Percentiles rank a stretch among this genome's conserved stretches.
Evolutionary conservation across 177 flowering plant genomes (phyloP).

Genomic region (Vitis hybrid): DNA sequence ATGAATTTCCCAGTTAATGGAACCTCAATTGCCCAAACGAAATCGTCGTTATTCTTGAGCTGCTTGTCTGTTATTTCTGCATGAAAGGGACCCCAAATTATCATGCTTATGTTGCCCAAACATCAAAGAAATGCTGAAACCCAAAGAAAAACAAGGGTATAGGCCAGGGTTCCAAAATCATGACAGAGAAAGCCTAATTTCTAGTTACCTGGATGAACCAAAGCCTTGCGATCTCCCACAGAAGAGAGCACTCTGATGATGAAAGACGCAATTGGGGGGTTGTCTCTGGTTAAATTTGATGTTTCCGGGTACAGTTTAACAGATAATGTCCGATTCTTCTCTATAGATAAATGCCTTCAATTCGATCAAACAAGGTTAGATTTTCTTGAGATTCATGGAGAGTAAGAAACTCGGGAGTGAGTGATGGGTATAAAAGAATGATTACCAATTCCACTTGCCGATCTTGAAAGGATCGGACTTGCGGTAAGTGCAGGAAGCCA

Average conservation of each 20-base stretch:
- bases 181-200: neutral
- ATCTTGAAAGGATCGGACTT: slow-evolving; percentile 96
- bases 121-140: too few relatives aligned
- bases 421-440: neutral
- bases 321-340: slow-evolving; percentile 63
- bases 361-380: neutral
- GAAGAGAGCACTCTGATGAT: slow-evolving; percentile 61
- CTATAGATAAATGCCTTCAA: slow-evolving; percentile 78
- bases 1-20: slow-evolving; percentile 78
- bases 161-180: neutral
- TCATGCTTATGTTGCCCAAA: neutral
- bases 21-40: slow-evolving; percentile 79
- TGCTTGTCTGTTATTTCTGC: slow-evolving; percentile 72
- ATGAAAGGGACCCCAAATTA: neutral
- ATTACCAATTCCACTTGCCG: slow-evolving; percentile 90
- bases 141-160: neutral
- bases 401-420: neutral
- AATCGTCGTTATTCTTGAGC: slow-evolving; percentile 77
- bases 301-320: slow-evolving; percentile 78
- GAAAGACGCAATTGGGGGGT: slow-evolving; percentile 89
- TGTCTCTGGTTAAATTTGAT: slow-evolving; percentile 67
- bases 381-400: neutral
- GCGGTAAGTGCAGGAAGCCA: slow-evolving; percentile 75
- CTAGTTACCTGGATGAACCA: slow-evolving; percentile 72
- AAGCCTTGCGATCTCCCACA: slow-evolving; percentile 54